Evolutionary conservation across 1,139 yeast species (phyloP), one percentile per base, ranked within the genome.

Genomic region (Yamadazyma mexicana): DNA sequence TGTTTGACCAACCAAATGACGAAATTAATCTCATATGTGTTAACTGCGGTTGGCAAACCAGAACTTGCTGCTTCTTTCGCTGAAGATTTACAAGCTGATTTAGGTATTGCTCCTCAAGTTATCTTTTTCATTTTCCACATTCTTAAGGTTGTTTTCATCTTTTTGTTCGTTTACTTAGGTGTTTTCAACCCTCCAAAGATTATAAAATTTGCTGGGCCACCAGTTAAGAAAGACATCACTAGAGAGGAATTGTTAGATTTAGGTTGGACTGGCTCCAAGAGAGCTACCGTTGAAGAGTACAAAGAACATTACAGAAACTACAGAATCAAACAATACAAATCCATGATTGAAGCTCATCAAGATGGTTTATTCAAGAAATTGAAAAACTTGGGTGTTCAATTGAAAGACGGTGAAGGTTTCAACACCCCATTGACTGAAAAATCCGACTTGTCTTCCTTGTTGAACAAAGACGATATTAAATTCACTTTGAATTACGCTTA

Each of bases 191-290:
- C 98, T 18, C 59, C 65, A 40, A 58, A 58, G 41, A 33, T 68
- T 25, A 46, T 61, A 47, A 62, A 60, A 48, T 52, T 62, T 16
- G 41, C 52, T 18, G 52, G 52, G 28, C 55, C 61, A 27, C 58
- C 62, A 34, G 67, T 66, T 44, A 52, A 59, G 38, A 56, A 57
- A 45, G 67, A 67, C 20, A 62, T 79, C 41, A 65, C 77, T 36
- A 64, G 60, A 50, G 88, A 86, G 17, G 73, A 75, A 49, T 75
- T 92, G 51, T 56, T 81, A 34, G 64, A 64, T 9, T 68, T 89
- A 51, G 98, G 98, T 34, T 92, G 98, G 98, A 88, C 96, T 17
- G 95, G 96, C 38, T 76, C 94, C 17, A 84, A 82, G 61, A 81
- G 82, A 54, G 85, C 84, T 14, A 74, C 83, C 17, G 68, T 79